Evolutionary conservation across 2,329 filamentous ascomycete species (phyloP), one percentile per base, ranked within the genome.

Genomic region (Fusarium camptoceras): DNA sequence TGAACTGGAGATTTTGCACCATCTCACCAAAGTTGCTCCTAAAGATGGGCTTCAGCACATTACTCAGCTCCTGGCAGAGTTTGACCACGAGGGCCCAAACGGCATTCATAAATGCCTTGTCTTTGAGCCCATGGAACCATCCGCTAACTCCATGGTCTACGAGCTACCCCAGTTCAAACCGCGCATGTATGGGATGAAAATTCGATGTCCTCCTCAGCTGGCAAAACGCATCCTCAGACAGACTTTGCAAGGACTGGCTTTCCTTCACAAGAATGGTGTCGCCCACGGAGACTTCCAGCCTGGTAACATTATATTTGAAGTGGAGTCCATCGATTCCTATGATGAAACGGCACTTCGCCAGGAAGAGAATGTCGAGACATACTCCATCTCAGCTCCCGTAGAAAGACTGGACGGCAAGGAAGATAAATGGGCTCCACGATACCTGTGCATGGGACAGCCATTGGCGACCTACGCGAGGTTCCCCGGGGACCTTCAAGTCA

Each of bases 61-160:
- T 14, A 77, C 81, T 41, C 62, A 62, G 28, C 49, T 78, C 3
- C 16, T 77, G 2, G 61, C 65, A n/a, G 68, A 76, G 12, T 80
- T 81, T 39, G 56, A 74, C 2, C 76, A 77, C 41, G 12, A 54
- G 1, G 78, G 78, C 0, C 77, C 79, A 5, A 79, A 80, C 6
- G 78, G 78, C 6, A 66, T 31, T 3, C 78, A 80, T 30, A 68
- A 68, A 15, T 81, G 77, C 34, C 66, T 78, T 1, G 68, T 78
- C 1, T 76, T 76, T 30, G 73, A 79, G 39, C 71, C 74, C 3
- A 78, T 80, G 76, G 79, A 75, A 1, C 74, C 81, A 10, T 83
- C 44, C 7, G 64, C 30, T 0, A 60, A 60, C 3, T 28, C 44
- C 0, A 65, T 66, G 64, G 55, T 56, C 3, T 42, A 65, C 3